Percentiles rank a stretch among this genome's conserved stretches.
Conservation (phyloP, 1,284 basidiomycete genomes). For the Puccinia coronata region DNA sequence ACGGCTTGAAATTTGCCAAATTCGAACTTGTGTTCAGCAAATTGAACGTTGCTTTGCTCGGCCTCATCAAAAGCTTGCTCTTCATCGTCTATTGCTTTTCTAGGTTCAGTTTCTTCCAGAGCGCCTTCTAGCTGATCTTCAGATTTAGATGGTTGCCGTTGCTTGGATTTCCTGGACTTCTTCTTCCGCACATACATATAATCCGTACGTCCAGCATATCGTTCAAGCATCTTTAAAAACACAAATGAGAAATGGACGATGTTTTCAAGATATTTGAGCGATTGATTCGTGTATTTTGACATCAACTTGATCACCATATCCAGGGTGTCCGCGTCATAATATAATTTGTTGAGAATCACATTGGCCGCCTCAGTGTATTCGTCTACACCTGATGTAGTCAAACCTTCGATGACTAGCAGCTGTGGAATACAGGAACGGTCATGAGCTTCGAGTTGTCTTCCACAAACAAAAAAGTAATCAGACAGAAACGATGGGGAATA, state of each 20-base stretch:
- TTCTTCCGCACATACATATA: constrained; percentile 78
- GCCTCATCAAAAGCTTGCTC: constrained; percentile 65
- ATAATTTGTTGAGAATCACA: constrained; percentile 78
- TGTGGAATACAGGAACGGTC: constrained; percentile 51
- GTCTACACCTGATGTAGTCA: constrained; percentile 63
- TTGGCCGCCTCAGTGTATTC: constrained; percentile 73
- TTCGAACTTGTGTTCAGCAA: constrained; percentile 81
- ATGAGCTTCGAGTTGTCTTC: neutral
- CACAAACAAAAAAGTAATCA: neutral
- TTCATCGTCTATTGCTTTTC: constrained; percentile 59
- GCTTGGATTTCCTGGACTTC: constrained; percentile 63
- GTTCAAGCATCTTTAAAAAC: constrained; percentile 80
- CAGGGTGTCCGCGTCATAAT: constrained; percentile 89
- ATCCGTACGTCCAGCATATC: constrained; percentile 72
- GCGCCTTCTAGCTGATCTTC: constrained; percentile 53
- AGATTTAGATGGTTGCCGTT: constrained; percentile 60
- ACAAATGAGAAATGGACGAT: constrained; percentile 78
- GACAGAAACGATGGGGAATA: neutral
- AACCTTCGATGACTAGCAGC: constrained; percentile 76
- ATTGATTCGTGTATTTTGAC: constrained; percentile 71
- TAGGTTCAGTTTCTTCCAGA: constrained; percentile 3
- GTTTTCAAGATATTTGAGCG: constrained; percentile 75
- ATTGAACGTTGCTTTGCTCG: constrained; percentile 61
- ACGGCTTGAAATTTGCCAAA: constrained; percentile 86
- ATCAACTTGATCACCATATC: constrained; percentile 79